Percentiles rank a stretch among this genome's conserved stretches.
Conservation (phyloP, 192 early-diverging fungal genomes). For the Thoreauomyces humboldtii region DNA sequence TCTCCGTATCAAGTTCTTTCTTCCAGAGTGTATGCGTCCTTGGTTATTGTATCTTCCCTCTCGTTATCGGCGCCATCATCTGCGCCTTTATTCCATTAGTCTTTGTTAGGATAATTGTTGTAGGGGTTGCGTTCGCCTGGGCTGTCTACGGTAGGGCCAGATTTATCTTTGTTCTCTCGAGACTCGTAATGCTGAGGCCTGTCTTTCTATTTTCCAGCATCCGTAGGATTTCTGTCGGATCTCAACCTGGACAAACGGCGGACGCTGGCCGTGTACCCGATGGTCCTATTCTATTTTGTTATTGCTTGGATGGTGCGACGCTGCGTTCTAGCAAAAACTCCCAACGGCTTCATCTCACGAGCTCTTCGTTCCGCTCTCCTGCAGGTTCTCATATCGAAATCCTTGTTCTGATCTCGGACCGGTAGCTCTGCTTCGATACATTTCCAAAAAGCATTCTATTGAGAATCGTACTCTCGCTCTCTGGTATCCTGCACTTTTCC, state of each 20-base stretch:
- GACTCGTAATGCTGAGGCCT: too few relatives aligned
- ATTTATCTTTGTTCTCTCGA: background rate
- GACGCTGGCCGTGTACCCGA: constrained; percentile 87
- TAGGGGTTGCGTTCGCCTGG: constrained; percentile 80
- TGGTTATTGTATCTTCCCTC: constrained; percentile 95
- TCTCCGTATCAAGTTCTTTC: constrained; percentile 67
- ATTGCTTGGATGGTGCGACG: constrained; percentile 85
- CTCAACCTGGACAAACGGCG: constrained; percentile 83
- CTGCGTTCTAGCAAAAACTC: background rate
- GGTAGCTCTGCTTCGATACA: too few relatives aligned
- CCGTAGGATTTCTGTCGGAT: constrained; percentile 87
- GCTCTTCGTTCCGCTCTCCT: too few relatives aligned
- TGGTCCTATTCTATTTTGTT: constrained; percentile 92
- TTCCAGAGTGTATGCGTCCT: constrained; percentile 96
- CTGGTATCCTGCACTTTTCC: too few relatives aligned
- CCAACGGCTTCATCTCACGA: too few relatives aligned
- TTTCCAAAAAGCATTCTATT: too few relatives aligned
- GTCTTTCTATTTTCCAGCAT: constrained; percentile 52
- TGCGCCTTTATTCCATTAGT: constrained; percentile 60
- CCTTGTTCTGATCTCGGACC: constrained; percentile 1
- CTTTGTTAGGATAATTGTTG: constrained; percentile 71
- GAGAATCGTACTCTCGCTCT: too few relatives aligned
- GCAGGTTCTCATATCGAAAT: background rate
- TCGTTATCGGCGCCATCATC: constrained; percentile 77
- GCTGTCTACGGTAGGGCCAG: constrained; percentile 66